Conservation (phyloP, 768 basidiomycete genomes). For the Panellus pusillus region DNA sequence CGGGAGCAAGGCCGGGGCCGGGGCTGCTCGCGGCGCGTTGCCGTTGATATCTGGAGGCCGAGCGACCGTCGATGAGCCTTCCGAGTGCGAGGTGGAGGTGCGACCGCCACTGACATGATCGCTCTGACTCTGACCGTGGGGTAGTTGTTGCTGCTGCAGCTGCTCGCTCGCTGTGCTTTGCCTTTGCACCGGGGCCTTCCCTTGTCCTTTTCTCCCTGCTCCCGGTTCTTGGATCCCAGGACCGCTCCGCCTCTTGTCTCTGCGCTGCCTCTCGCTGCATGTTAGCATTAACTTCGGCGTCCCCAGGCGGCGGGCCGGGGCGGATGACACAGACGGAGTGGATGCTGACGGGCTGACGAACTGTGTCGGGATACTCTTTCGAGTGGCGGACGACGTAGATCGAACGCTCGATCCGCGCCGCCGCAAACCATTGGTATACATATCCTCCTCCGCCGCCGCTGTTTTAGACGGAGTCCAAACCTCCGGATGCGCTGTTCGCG, state of each 20-base stretch:
- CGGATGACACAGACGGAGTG: not conserved
- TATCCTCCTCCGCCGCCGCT: not conserved
- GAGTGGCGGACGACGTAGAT: not conserved
- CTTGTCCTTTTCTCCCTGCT: constrained; percentile 3
- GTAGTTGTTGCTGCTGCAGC: not conserved
- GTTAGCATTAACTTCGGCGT: not conserved
- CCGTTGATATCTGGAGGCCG: constrained; percentile 7
- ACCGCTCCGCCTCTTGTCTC: not conserved
- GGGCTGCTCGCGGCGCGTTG: not conserved
- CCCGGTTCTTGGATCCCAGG: constrained; percentile 1
- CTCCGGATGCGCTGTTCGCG: constrained; percentile 1
- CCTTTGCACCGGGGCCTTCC: constrained; percentile 1
- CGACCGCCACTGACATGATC: constrained; percentile 10
- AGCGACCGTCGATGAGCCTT: constrained; percentile 9
- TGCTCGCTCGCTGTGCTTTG: constrained; percentile 13
- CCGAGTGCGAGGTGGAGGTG: constrained; percentile 1
- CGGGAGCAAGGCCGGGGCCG: not conserved
- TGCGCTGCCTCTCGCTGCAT: not conserved
- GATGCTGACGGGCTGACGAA: not conserved
- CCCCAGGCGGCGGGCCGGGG: not conserved
- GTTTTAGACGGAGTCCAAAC: constrained; percentile 9
- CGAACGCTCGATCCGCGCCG: constrained; percentile 2
- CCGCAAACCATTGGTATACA: not conserved
- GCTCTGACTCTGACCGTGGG: not conserved
- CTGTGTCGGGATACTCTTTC: not conserved